Evolutionary conservation across 225 moss, liverwort and hornwort genomes (phyloP).

Genomic region (Takakia lepidozioides): DNA sequence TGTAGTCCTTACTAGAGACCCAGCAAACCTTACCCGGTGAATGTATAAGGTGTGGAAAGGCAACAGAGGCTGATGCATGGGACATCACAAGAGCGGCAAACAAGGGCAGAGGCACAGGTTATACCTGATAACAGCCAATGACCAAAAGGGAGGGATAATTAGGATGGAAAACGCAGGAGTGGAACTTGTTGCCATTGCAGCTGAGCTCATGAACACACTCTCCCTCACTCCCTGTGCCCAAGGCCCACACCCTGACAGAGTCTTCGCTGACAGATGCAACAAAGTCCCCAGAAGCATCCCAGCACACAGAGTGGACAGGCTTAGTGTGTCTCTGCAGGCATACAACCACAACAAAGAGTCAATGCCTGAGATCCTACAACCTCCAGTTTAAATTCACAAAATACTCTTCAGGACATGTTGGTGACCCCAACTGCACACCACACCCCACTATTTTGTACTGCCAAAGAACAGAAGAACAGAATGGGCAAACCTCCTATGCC

Average conservation of each 20-base stretch:
- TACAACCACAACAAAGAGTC: conserved; percentile 6
- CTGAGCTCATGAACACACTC: conserved; percentile 98
- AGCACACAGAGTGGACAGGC: conserved; percentile 96
- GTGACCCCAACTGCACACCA: too few relatives aligned
- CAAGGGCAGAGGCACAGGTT: conserved; percentile 1
- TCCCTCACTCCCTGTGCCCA: conserved; percentile 80
- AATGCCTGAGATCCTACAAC: not conserved
- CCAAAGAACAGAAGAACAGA: too few relatives aligned
- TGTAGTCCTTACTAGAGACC: not conserved
- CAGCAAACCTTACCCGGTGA: too few relatives aligned
- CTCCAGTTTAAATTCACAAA: not conserved
- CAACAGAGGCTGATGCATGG: too few relatives aligned
- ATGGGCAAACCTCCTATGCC: too few relatives aligned
- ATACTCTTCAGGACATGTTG: too few relatives aligned
- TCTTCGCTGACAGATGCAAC: conserved; percentile 99
- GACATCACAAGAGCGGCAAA: too few relatives aligned
- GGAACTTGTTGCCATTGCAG: conserved; percentile 98
- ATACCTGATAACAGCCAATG: conserved; percentile 97
- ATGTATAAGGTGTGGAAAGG: too few relatives aligned
- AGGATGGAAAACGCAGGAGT: conserved; percentile 98
- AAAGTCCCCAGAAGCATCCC: conserved; percentile 96
- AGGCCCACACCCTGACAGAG: conserved; percentile 96
- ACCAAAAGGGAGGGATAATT: conserved; percentile 95
- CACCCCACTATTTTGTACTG: too few relatives aligned
- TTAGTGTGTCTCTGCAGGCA: conserved; percentile 92